Conservation (phyloP, 2,329 filamentous ascomycete species). For the Raffaelea ambrosiae region DNA sequence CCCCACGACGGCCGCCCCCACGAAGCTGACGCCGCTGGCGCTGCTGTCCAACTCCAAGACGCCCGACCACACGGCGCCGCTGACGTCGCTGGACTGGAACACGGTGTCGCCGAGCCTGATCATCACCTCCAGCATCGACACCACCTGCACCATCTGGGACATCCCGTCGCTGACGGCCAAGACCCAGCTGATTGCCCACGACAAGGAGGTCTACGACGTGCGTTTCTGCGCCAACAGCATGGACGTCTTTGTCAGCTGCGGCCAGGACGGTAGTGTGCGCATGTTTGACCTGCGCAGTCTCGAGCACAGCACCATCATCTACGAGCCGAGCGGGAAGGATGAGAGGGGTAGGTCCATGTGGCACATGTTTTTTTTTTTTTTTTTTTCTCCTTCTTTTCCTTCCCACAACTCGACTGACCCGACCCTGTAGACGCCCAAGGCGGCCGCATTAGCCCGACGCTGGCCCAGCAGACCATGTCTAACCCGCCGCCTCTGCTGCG, state of each 20-base stretch:
- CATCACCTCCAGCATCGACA: conserved; percentile 98
- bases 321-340: conserved; percentile 88
- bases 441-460: conserved; percentile 62
- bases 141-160: conserved; percentile 98
- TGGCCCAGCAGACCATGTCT: conserved; percentile 68
- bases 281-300: conserved; percentile 98
- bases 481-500: conserved; percentile 71
- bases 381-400: not conserved
- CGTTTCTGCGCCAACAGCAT: conserved; percentile 96
- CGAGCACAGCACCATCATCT: conserved; percentile 98
- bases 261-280: conserved; percentile 91
- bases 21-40: conserved; percentile 86
- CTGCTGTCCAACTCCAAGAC: conserved; percentile 97
- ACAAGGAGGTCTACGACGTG: conserved; percentile 98
- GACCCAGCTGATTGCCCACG: conserved; percentile 95
- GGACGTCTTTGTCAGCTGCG: conserved; percentile 98
- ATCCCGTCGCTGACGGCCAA: conserved; percentile 96
- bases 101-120: conserved; percentile 93
- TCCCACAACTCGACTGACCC: not conserved
- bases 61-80: conserved; percentile 90
- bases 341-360: conserved; percentile 55
- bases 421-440: conserved; percentile 39
- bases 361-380: not conserved
- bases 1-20: conserved; percentile 46
- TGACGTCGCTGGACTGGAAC: conserved; percentile 97